Evolutionary conservation across 2,329 filamentous ascomycete genomes (phyloP).

Genomic region (Neodidymelliopsis sp.): DNA sequence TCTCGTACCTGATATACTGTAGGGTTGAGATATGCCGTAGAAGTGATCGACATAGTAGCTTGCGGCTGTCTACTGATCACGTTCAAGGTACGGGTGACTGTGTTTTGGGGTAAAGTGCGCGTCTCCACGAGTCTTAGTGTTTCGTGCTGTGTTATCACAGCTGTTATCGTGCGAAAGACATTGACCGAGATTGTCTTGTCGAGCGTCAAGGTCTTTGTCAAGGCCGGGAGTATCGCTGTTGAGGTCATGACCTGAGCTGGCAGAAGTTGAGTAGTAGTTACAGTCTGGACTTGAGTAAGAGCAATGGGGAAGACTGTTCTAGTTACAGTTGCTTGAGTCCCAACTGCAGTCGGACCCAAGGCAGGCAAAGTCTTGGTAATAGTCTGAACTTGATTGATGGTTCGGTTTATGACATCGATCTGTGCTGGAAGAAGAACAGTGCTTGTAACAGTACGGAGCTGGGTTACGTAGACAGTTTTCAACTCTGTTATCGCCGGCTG

Average conservation of each 20-base stretch:
- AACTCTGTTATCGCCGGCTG: too few relatives aligned
- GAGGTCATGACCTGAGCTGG: not conserved
- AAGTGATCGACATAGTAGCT: not conserved
- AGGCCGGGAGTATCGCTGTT: not conserved
- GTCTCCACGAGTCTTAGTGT: not conserved
- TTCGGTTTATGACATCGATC: not conserved
- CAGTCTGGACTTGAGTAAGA: not conserved
- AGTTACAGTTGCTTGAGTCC: too few relatives aligned
- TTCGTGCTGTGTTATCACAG: not conserved
- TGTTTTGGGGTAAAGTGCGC: not conserved
- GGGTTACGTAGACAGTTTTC: too few relatives aligned
- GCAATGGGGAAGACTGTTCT: too few relatives aligned
- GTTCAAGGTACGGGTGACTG: not conserved
- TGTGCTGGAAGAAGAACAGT: not conserved
- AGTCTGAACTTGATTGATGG: not conserved
- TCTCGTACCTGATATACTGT: not conserved
- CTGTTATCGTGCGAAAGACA: not conserved
- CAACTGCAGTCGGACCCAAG: not conserved
- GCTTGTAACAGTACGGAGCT: not conserved
- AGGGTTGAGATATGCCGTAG: not conserved
- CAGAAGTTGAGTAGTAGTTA: constrained; percentile 1
- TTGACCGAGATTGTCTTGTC: not conserved
- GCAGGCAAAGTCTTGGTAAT: not conserved
- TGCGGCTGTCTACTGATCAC: not conserved
- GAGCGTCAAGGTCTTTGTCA: not conserved